Evolutionary conservation across 768 basidiomycete genomes (phyloP).

Genomic region (Kwoniella sp.): DNA sequence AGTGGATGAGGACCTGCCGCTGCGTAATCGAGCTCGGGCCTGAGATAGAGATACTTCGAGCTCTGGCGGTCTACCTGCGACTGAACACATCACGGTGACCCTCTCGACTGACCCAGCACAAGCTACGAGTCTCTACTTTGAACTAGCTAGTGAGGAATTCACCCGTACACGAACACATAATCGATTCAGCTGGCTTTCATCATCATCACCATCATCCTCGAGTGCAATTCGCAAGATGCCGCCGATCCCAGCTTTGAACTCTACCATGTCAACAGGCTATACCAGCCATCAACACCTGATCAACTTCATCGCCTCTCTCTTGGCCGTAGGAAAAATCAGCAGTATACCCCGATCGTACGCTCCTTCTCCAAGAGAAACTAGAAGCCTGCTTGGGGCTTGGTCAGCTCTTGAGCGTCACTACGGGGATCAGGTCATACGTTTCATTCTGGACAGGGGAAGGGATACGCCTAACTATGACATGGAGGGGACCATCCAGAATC

Average conservation of each 20-base stretch:
- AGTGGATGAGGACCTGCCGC: too few relatives aligned
- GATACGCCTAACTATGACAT: constrained; percentile 7
- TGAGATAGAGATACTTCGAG: too few relatives aligned
- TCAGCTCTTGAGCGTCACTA: not conserved
- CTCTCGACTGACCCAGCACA: too few relatives aligned
- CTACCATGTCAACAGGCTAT: not conserved
- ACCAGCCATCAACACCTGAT: constrained; percentile 4
- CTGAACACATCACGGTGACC: too few relatives aligned
- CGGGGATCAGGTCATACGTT: not conserved
- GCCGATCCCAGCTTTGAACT: not conserved
- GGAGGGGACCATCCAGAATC: constrained; percentile 8
- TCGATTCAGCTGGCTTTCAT: too few relatives aligned
- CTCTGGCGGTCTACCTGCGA: too few relatives aligned
- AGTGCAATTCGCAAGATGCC: too few relatives aligned
- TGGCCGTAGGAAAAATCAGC: not conserved
- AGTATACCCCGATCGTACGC: constrained; percentile 2
- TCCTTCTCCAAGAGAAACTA: constrained; percentile 1
- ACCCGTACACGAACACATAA: too few relatives aligned
- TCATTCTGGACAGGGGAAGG: not conserved
- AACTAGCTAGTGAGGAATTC: too few relatives aligned
- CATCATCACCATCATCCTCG: too few relatives aligned
- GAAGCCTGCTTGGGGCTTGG: not conserved
- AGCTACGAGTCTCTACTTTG: too few relatives aligned
- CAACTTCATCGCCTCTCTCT: constrained; percentile 7
- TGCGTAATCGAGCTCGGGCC: too few relatives aligned